Conservation (phyloP, 2,329 filamentous ascomycete species). For the Colletotrichum ledebouriae region DNA sequence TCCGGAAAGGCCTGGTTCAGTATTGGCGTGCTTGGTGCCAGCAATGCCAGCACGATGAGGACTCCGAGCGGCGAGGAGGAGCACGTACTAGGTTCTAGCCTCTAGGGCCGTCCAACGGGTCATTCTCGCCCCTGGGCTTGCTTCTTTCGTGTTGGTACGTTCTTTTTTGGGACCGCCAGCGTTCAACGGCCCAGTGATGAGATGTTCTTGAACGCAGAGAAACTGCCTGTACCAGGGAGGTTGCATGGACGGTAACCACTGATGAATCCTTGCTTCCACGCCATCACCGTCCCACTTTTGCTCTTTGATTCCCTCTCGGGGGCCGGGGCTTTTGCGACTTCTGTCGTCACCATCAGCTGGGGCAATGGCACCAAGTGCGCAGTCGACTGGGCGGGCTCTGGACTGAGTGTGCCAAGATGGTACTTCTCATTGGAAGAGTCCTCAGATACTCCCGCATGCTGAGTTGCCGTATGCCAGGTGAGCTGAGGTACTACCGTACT, state of each 20-base stretch:
- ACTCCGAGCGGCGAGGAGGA: neutral
- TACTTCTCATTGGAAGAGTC: neutral
- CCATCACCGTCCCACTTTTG: slow-evolving; percentile 17
- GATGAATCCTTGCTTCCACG: slow-evolving; percentile 25
- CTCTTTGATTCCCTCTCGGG: slow-evolving; percentile 36
- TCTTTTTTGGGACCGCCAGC: slow-evolving; percentile 27
- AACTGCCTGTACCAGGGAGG: slow-evolving; percentile 14
- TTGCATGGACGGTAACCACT: slow-evolving; percentile 15
- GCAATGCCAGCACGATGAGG: slow-evolving; percentile 7
- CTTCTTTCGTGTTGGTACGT: slow-evolving; percentile 29
- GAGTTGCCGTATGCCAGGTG: neutral
- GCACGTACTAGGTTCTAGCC: neutral
- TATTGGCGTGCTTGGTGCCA: slow-evolving; percentile 1
- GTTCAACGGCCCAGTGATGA: slow-evolving; percentile 25
- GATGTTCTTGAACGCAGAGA: neutral
- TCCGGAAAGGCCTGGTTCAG: neutral
- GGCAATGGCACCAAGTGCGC: neutral
- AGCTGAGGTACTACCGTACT: slow-evolving; percentile 5
- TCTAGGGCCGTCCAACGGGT: slow-evolving; percentile 17
- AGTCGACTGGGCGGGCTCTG: neutral
- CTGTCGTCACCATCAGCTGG: slow-evolving; percentile 17
- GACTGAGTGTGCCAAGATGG: neutral
- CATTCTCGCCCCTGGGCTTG: slow-evolving; percentile 30
- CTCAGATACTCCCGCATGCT: slow-evolving; percentile 24
- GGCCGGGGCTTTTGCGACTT: slow-evolving; percentile 39